Percentiles rank a stretch among this genome's conserved stretches.
These are phyloP conservation scores for Bolboschoenoplectus hybrid DNA, from an alignment of 202 grass and related monocot genomes.

Conservation along the genomic window DNA sequence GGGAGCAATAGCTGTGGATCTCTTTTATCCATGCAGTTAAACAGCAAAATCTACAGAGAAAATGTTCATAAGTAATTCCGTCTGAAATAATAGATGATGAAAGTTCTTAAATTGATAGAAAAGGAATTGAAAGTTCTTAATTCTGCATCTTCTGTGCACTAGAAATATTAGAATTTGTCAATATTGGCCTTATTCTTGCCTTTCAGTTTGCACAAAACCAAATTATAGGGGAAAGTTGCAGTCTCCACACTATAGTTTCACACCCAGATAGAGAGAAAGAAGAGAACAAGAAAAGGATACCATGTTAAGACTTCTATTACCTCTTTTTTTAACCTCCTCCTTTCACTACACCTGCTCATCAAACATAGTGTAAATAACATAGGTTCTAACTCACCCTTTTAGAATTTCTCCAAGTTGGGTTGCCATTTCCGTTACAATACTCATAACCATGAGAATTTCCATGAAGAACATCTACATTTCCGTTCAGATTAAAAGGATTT, in stretches of 20 bases:
- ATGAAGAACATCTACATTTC: slow-evolving; percentile 29
- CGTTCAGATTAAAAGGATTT: slow-evolving; percentile 27
- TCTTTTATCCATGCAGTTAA: slow-evolving; percentile 62
- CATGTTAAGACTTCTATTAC: neutral
- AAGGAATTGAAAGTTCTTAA: neutral
- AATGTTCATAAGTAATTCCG: neutral
- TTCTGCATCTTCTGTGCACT: no score
- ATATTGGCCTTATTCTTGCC: neutral
- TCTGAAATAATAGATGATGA: neutral
- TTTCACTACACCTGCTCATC: neutral
- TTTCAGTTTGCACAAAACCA: neutral
- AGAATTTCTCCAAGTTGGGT: slow-evolving; percentile 23
- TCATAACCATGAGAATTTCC: slow-evolving; percentile 14
- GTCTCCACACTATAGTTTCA: neutral
- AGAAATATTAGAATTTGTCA: neutral
- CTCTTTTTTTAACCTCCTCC: neutral
- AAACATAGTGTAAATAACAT: neutral
- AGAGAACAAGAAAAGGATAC: neutral
- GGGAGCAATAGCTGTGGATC: slow-evolving; percentile 54
- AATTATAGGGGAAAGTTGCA: neutral
- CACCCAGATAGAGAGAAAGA: neutral
- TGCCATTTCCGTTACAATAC: slow-evolving; percentile 21
- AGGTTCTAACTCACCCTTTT: slow-evolving; percentile 42
- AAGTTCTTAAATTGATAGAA: slow-evolving; percentile 20
- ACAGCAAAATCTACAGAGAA: slow-evolving; percentile 50